Evolutionary conservation across 2,329 filamentous ascomycete species (phyloP).

Genomic region (Alternaria dauci): DNA sequence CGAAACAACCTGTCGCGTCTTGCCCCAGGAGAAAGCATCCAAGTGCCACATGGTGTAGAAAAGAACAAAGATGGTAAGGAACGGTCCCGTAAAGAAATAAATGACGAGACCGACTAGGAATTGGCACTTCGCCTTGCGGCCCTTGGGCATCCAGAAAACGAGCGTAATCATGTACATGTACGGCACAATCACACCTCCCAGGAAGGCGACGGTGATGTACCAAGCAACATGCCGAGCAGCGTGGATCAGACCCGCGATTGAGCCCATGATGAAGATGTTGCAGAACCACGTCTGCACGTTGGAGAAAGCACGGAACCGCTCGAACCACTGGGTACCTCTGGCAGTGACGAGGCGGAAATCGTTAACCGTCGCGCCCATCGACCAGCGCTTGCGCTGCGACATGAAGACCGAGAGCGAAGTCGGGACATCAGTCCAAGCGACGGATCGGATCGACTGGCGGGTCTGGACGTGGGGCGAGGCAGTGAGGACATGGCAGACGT

Average conservation of each 20-base stretch:
- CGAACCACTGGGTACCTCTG: slow-evolving; percentile 54
- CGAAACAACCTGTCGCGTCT: slow-evolving; percentile 44
- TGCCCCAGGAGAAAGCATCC: slow-evolving; percentile 60
- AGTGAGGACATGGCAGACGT: slow-evolving; percentile 57
- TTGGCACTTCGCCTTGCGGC: slow-evolving; percentile 32
- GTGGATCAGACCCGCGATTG: slow-evolving; percentile 34
- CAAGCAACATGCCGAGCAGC: slow-evolving; percentile 18
- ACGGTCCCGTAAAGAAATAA: slow-evolving; percentile 44
- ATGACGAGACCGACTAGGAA: slow-evolving; percentile 40
- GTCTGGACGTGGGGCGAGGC: slow-evolving; percentile 53
- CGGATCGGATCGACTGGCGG: slow-evolving; percentile 58
- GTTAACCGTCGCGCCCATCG: slow-evolving; percentile 59
- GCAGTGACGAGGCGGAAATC: slow-evolving; percentile 61
- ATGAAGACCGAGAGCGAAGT: slow-evolving; percentile 54
- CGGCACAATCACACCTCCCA: slow-evolving; percentile 40
- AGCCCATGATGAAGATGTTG: slow-evolving; percentile 33
- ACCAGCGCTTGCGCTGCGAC: slow-evolving; percentile 61
- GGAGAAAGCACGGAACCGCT: slow-evolving; percentile 56
- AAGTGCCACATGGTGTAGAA: slow-evolving; percentile 55
- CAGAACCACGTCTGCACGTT: slow-evolving; percentile 56
- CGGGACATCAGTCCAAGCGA: slow-evolving; percentile 48
- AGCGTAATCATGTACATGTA: slow-evolving; percentile 40
- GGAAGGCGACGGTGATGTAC: slow-evolving; percentile 29
- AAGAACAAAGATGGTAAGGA: slow-evolving; percentile 57
- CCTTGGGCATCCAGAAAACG: slow-evolving; percentile 38